Base-by-base conservation (phyloP, 2,329 filamentous ascomycete genomes). In the Raffaelea ambrosiae region DNA sequence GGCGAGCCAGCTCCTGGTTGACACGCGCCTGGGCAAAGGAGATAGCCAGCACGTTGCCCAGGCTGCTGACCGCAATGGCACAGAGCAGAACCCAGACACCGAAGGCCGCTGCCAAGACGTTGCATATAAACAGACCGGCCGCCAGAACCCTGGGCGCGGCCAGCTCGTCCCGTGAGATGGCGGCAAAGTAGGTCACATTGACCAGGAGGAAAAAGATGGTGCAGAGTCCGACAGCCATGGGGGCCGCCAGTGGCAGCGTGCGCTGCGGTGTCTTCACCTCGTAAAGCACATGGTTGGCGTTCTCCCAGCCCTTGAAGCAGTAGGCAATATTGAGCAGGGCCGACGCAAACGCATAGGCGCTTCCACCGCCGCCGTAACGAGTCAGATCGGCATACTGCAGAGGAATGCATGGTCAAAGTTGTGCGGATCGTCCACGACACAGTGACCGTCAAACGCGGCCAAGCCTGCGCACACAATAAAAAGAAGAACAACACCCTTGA, bases 1-100 rank as follows among this genome's bases (percentile, higher is more conserved):
- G 83, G 57, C 84, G 84, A 1, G 78, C 84, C 40, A 87, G 67
- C 60, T 86, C 83, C 53, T 82, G 78, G 54, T 79, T 81, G 10
- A 82, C 55, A 1, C 79, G 69, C 0, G 77, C 65, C 46, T 81
- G 76, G 0, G 76, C 71, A 54, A 82, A 83, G 77, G 77, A 39
- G 35, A 40, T 23, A 11, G 46, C 46, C 33, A 48, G n/a, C 21
- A 48, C 23, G 35, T 33, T 44, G 40, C 13, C 46, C 22, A 48
- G 46, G 16, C 23, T 48, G 46, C 40, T 48, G 21, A 43, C 2
- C 16, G 40, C 40, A 5, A 43, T 40, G 13, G 26, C 38, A 21
- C 43, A 14, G 22, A 40, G 46, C 13, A 83, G 63, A 1, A 84
- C 76, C 26, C 26, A 13, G 26, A 29, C 26, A 29, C 7, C 26